Evolutionary conservation across 176 grass and related monocot genomes (phyloP).

Genomic region (Carex pumila): DNA sequence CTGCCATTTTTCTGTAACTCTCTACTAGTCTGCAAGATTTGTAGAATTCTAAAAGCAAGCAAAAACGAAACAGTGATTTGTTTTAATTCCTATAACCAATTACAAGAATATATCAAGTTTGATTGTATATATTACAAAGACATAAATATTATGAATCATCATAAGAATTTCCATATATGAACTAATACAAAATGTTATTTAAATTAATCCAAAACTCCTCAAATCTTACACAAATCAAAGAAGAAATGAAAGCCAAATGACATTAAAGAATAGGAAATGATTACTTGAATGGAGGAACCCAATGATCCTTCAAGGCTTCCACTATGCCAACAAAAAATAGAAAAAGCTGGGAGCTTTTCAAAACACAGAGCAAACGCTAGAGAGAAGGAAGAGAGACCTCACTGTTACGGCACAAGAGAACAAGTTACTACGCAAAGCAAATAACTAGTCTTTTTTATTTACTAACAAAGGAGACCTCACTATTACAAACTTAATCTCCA

Average conservation of each 20-base stretch:
- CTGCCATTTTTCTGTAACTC: too few species aligned
- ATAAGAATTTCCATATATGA: neutral
- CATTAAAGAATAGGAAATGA: conserved; percentile 6
- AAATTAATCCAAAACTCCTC: neutral
- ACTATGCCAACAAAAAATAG: conserved; percentile 1
- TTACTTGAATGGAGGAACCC: neutral
- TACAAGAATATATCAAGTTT: neutral
- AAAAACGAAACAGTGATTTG: neutral
- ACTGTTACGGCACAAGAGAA: neutral
- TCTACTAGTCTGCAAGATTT: too few species aligned
- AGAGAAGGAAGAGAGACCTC: neutral
- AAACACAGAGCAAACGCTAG: neutral
- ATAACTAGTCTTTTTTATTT: conserved; percentile 25
- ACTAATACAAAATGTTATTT: neutral
- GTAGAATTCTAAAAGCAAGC: too few species aligned
- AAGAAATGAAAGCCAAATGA: neutral
- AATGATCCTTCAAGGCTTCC: conserved; percentile 14
- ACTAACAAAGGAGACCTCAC: conserved; percentile 2
- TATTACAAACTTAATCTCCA: conserved; percentile 4
- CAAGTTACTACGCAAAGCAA: conserved; percentile 19
- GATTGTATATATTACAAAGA: neutral
- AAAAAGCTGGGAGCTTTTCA: neutral
- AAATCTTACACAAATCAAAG: neutral
- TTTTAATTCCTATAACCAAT: neutral
- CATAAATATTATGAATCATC: neutral